These are phyloP conservation scores for Pythium scleroteichum DNA, from an alignment of 352 stramenopile genomes.

Conservation along the genomic window DNA sequence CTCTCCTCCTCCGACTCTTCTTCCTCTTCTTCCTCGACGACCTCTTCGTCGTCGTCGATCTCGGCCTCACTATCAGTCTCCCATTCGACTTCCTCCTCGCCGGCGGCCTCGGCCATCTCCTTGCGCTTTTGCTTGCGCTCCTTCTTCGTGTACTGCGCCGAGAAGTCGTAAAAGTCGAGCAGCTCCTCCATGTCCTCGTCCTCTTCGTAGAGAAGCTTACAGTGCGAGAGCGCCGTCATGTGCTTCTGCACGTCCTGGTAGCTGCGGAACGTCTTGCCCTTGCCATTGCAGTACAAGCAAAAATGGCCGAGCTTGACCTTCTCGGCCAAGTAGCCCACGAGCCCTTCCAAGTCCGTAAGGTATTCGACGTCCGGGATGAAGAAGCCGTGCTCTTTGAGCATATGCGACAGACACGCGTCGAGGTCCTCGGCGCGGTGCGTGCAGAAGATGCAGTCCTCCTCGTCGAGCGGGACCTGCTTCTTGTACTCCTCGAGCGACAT, in stretches of 20 bases:
- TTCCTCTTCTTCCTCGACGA: conserved; percentile 61
- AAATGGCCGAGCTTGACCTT: conserved; percentile 95
- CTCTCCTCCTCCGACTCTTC: conserved; percentile 50
- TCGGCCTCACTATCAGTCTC: conserved; percentile 83
- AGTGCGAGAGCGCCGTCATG: conserved; percentile 93
- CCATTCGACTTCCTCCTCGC: conserved; percentile 57
- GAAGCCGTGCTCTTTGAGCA: conserved; percentile 94
- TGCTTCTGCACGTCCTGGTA: conserved; percentile 93
- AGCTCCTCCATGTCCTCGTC: conserved; percentile 89
- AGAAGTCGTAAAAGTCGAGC: conserved; percentile 92
- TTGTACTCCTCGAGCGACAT: conserved; percentile 78
- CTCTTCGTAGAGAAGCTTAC: conserved; percentile 91
- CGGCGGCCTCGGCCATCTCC: conserved; percentile 24
- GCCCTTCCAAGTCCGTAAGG: conserved; percentile 85
- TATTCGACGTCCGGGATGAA: conserved; percentile 95
- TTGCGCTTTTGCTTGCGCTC: conserved; percentile 40
- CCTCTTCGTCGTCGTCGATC: conserved; percentile 72
- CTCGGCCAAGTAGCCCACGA: conserved; percentile 93
- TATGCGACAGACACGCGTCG: conserved; percentile 83
- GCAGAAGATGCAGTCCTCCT: conserved; percentile 88
- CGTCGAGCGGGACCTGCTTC: conserved; percentile 67
- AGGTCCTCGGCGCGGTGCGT: conserved; percentile 57
- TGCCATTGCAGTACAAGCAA: conserved; percentile 95
- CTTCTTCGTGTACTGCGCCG: conserved; percentile 63
- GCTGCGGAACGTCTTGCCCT: conserved; percentile 87